phyloP scores from a whole-genome alignment of 1,139 yeast species.

The Taphrina communis region DNA sequence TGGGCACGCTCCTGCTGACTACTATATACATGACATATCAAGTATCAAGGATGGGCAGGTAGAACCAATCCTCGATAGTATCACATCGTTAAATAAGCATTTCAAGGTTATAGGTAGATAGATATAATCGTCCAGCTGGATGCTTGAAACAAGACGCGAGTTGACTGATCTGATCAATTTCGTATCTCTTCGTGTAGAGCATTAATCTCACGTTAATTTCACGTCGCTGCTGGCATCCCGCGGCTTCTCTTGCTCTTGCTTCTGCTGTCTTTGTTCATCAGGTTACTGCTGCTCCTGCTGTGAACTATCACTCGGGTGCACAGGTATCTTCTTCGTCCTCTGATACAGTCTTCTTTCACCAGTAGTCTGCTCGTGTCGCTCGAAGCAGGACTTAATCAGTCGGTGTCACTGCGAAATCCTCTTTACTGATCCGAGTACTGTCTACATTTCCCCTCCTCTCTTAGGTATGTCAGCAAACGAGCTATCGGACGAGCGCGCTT shows the following conservation, averaged over 20 bases:
- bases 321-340: neutral
- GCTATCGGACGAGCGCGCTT: slow-evolving; percentile 37
- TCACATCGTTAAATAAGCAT: neutral
- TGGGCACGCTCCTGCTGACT: neutral
- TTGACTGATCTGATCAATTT: neutral
- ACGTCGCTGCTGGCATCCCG: slow-evolving; percentile 1
- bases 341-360: neutral
- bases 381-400: slow-evolving; percentile 10
- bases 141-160: too few relatives aligned
- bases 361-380: slow-evolving; percentile 4
- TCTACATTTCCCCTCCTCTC: neutral
- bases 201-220: neutral
- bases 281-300: too few relatives aligned
- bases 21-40: slow-evolving; percentile 12
- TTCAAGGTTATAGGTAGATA: too few relatives aligned
- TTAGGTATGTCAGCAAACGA: slow-evolving; percentile 20
- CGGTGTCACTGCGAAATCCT: slow-evolving; percentile 2
- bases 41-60: neutral
- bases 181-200: neutral
- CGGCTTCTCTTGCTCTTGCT: neutral
- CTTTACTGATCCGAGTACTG: neutral
- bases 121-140: too few relatives aligned
- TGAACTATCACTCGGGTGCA: too few relatives aligned
- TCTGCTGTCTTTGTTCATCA: too few relatives aligned
- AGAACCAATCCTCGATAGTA: neutral